These are phyloP conservation scores for Colletotrichum sp. DNA, from an alignment of 2,329 filamentous ascomycete species.

Conservation along the genomic window DNA sequence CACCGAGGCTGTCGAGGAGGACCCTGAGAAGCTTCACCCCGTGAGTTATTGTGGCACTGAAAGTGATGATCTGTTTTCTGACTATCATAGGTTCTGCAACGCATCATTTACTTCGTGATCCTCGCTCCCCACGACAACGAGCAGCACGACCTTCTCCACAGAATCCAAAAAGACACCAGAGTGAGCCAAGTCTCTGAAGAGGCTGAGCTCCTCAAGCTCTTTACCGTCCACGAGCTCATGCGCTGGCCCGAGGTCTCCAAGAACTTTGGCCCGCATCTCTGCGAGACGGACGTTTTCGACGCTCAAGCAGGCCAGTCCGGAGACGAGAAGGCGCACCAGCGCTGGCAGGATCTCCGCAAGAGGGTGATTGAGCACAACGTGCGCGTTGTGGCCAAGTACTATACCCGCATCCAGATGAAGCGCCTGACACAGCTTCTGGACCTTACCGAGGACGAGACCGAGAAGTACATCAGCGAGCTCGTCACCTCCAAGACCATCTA, in stretches of 20 bases:
- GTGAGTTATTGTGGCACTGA: conserved; percentile 56
- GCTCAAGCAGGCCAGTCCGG: conserved; percentile 65
- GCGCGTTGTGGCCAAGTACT: conserved; percentile 96
- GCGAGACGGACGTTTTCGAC: conserved; percentile 89
- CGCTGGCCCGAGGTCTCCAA: conserved; percentile 94
- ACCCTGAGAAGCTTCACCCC: conserved; percentile 82
- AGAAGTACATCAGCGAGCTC: conserved; percentile 97
- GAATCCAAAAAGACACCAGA: conserved; percentile 84
- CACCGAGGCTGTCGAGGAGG: conserved; percentile 92
- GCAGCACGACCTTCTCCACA: conserved; percentile 95
- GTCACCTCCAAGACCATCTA: conserved; percentile 98
- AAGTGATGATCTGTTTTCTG: not conserved
- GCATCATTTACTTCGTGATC: conserved; percentile 97
- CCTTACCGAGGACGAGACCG: conserved; percentile 91
- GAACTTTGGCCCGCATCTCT: conserved; percentile 87
- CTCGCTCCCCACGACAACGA: conserved; percentile 98
- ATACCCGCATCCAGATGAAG: conserved; percentile 93
- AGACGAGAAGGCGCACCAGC: conserved; percentile 81
- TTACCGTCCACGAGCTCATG: conserved; percentile 97
- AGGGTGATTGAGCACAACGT: conserved; percentile 99
- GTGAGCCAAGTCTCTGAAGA: conserved; percentile 80
- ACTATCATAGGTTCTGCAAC: conserved; percentile 77
- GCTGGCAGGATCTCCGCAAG: conserved; percentile 96
- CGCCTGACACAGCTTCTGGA: conserved; percentile 91
- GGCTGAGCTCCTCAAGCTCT: conserved; percentile 87